phyloP scores from a whole-genome alignment of 192 early-diverging fungal species.

The Coemansia sp. region DNA sequence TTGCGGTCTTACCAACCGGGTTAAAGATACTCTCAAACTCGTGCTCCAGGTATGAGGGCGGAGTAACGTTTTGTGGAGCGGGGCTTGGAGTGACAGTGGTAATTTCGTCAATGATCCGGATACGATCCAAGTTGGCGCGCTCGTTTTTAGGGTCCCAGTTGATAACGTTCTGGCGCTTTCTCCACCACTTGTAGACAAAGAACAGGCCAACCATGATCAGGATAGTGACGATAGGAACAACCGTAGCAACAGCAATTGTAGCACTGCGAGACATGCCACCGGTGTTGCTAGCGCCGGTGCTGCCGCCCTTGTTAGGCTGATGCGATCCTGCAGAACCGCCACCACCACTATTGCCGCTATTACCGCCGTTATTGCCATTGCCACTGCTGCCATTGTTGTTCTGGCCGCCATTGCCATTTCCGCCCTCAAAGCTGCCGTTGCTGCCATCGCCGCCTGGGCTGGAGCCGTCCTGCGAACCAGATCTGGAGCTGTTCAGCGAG shows the following conservation, averaged over 20 bases:
- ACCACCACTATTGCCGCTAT: neutral
- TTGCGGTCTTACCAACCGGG: slow-evolving; percentile 2
- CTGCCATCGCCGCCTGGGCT: neutral
- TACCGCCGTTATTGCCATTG: neutral
- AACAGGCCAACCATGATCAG: slow-evolving; percentile 35
- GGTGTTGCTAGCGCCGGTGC: neutral
- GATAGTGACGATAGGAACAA: slow-evolving; percentile 37
- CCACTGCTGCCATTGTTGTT: neutral
- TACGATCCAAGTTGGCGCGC: slow-evolving; percentile 33
- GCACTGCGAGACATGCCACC: slow-evolving; percentile 31
- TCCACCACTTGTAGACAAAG: slow-evolving; percentile 50
- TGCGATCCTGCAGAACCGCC: neutral
- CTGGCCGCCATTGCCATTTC: neutral
- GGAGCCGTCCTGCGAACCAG: neutral
- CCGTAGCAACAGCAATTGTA: slow-evolving; percentile 30
- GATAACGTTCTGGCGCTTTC: slow-evolving; percentile 24
- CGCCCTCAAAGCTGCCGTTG: neutral
- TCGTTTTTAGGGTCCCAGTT: slow-evolving; percentile 54
- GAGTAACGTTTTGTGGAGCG: slow-evolving; percentile 4
- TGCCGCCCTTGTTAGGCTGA: slow-evolving; percentile 4
- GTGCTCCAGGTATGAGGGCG: slow-evolving; percentile 30
- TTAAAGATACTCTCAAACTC: slow-evolving; percentile 16
- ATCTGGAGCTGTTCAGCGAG: neutral
- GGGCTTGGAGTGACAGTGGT: slow-evolving; percentile 6
- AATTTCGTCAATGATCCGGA: slow-evolving; percentile 38